Base-by-base conservation (phyloP, 2,329 filamentous ascomycete species). In the Xylaria sp. region DNA sequence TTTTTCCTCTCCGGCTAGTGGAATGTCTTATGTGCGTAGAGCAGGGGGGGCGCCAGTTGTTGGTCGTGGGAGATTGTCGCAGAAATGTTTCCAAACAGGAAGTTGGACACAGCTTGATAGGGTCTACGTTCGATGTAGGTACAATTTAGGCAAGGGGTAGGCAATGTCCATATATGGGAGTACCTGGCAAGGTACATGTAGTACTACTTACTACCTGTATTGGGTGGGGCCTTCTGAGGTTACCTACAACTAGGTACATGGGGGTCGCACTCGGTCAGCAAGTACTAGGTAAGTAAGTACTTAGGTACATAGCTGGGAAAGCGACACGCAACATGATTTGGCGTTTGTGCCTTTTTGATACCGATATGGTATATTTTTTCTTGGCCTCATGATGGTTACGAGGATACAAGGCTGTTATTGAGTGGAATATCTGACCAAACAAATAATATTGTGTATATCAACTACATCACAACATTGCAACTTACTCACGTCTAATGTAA, bases 31-130 rank as follows among this genome's bases (percentile, higher is more conserved):
- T 11, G 33, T 53, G 4, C 33, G 25, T 12, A 23, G 38, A 50
- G 37, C n/a, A 42, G 37, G 52, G 43, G 61, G 17, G n/a, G n/a
- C n/a, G n/a, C n/a, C 47, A 47, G 53, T 45, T 49, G 28, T 40
- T 14, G 43, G 4, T 33, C 17, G 49, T 4, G 17, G 35, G 53
- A 19, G 28, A 9, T n/a, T 49, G 60, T 57, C 17, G 43, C 43
- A 59, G 60, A 63, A 38, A 57, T 54, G 56, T 60, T 54, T 56
- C 59, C 28, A 35, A 8, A 40, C 33, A 17, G 33, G 33, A 25
- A 25, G 49, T 51, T 25, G 49, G 37, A 12, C 17, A 51, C 23
- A 12, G 46, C 14, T 46, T 7, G 17, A 28, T 40, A 38, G 23
- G 35, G 33, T 42, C 28, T 46, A 52, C 40, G 59, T 33, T n/a